These are phyloP conservation scores for Alternaria consortialis DNA, from an alignment of 2,329 filamentous ascomycete genomes.

Conservation along the genomic window DNA sequence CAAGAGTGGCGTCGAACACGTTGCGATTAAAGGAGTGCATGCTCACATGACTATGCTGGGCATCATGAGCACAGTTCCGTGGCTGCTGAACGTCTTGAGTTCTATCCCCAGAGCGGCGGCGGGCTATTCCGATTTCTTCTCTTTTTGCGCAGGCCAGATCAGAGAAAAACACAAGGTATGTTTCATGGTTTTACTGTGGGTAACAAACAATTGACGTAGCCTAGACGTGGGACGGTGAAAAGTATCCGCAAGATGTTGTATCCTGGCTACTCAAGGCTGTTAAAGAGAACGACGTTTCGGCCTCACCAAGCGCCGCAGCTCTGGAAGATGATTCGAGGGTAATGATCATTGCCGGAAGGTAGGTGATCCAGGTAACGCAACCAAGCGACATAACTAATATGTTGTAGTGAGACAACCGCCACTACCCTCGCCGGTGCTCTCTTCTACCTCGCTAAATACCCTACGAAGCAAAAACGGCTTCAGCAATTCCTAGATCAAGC, in stretches of 20 bases:
- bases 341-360: constrained; percentile 49
- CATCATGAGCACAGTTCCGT: constrained; percentile 47
- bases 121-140: constrained; percentile 42
- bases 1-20: constrained; percentile 32
- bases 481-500: constrained; percentile 40
- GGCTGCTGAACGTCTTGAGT: constrained; percentile 45
- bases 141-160: constrained; percentile 41
- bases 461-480: constrained; percentile 39
- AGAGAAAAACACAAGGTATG: constrained; percentile 44
- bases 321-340: constrained; percentile 47
- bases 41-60: constrained; percentile 48
- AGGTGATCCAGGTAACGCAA: not conserved
- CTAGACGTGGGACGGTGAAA: constrained; percentile 30
- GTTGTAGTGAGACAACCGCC: constrained; percentile 49
- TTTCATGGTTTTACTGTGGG: not conserved
- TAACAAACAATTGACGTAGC: not conserved
- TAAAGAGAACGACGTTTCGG: constrained; percentile 49
- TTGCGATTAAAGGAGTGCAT: constrained; percentile 50
- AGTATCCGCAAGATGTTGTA: constrained; percentile 49
- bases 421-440: constrained; percentile 41
- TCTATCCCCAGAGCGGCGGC: constrained; percentile 42
- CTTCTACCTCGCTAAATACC: constrained; percentile 48
- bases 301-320: constrained; percentile 41
- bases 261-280: constrained; percentile 54
- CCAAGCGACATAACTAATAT: not conserved